Percentiles rank a stretch among this genome's conserved stretches.
Conservation (phyloP, 768 basidiomycete genomes). For the Phallus indusiatus region DNA sequence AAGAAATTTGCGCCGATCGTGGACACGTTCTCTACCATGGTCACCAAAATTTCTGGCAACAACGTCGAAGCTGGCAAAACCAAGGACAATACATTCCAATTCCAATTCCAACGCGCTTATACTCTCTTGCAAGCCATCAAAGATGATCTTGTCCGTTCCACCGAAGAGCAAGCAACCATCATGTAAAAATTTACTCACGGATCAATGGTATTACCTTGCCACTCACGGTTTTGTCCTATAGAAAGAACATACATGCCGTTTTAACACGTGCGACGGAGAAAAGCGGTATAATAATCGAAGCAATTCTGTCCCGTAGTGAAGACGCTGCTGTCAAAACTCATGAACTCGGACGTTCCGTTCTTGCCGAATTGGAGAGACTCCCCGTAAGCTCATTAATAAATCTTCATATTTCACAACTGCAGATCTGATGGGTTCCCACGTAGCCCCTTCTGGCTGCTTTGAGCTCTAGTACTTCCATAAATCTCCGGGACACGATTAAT, state of each 20-base stretch:
- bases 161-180: background rate
- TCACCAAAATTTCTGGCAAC: slow-evolving; percentile 1
- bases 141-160: slow-evolving; percentile 3
- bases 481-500: background rate
- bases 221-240: background rate
- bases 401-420: background rate
- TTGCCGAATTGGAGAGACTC: slow-evolving; percentile 6
- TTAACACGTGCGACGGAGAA: background rate
- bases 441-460: slow-evolving; percentile 5
- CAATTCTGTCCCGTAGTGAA: slow-evolving; percentile 1
- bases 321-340: slow-evolving; percentile 3
- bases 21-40: slow-evolving; percentile 6
- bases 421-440: background rate
- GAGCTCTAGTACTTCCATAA: slow-evolving; percentile 3
- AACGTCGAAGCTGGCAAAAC: background rate
- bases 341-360: background rate
- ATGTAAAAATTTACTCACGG: background rate
- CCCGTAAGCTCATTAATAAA: background rate
- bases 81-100: background rate
- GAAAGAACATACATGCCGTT: slow-evolving; percentile 3
- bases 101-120: slow-evolving; percentile 7
- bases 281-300: background rate
- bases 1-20: slow-evolving; percentile 3
- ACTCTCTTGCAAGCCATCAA: background rate
- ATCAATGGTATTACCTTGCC: background rate